Evolutionary conservation across 179 eudicot species (phyloP).

Genomic region (Amaranthus tricolor): DNA sequence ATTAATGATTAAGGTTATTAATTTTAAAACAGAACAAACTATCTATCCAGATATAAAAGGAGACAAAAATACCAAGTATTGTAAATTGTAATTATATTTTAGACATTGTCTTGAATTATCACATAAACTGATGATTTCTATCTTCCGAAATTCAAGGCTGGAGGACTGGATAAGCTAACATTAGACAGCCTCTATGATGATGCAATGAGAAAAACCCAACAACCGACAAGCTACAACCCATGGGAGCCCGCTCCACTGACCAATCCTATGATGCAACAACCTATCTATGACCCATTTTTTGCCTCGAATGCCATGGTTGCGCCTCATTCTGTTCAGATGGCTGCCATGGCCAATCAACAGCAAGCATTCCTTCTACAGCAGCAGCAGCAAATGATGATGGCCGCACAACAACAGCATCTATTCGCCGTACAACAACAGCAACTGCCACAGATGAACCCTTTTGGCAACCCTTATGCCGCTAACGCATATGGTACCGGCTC

Average conservation of each 20-base stretch:
- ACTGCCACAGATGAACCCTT: slow-evolving; percentile 57
- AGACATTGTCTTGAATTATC: neutral
- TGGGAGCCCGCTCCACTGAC: slow-evolving; percentile 65
- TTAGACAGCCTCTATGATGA: slow-evolving; percentile 93
- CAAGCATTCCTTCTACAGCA: slow-evolving; percentile 65
- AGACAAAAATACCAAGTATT: too few relatives aligned
- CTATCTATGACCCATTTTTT: slow-evolving; percentile 61
- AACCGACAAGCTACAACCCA: slow-evolving; percentile 74
- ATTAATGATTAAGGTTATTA: too few relatives aligned
- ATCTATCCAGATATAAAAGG: too few relatives aligned
- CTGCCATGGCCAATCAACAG: slow-evolving; percentile 70
- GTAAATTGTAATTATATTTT: neutral
- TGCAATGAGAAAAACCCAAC: slow-evolving; percentile 82
- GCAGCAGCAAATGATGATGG: slow-evolving; percentile 35
- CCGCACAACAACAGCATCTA: slow-evolving; percentile 46
- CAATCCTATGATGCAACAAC: slow-evolving; percentile 54
- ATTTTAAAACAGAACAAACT: too few relatives aligned
- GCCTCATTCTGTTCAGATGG: slow-evolving; percentile 68
- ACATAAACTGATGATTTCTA: neutral
- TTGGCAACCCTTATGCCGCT: slow-evolving; percentile 56
- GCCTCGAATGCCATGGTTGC: slow-evolving; percentile 57
- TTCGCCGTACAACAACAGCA: slow-evolving; percentile 62
- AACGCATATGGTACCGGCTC: slow-evolving; percentile 62
- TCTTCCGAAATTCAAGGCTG: slow-evolving; percentile 47
- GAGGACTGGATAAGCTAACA: slow-evolving; percentile 83